Percentiles rank a stretch among this genome's conserved stretches.
These are phyloP conservation scores for Ricinus communis DNA, from an alignment of 345 rosid species.

Conservation along the genomic window DNA sequence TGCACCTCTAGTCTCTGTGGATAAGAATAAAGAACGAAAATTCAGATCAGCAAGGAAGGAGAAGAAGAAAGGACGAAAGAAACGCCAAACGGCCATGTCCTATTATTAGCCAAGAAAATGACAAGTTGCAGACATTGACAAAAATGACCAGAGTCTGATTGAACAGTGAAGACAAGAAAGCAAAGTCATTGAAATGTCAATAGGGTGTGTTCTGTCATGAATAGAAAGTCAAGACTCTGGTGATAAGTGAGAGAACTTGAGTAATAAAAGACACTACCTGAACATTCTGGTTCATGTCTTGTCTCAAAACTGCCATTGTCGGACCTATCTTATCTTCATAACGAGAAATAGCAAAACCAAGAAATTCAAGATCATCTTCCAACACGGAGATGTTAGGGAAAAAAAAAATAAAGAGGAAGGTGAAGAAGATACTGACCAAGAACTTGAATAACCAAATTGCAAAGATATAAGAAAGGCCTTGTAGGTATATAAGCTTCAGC, in stretches of 20 bases:
- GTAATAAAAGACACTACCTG: conserved; percentile 41
- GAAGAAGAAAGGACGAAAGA: no score
- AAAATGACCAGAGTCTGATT: conserved; percentile 13
- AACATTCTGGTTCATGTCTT: conserved; percentile 75
- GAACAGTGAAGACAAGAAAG: conserved; percentile 6
- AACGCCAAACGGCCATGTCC: no score
- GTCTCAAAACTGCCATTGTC: conserved; percentile 90
- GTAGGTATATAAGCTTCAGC: conserved; percentile 50
- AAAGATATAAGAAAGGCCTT: conserved; percentile 61
- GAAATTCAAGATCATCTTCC: background rate
- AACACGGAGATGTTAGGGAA: background rate
- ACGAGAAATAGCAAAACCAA: conserved; percentile 12
- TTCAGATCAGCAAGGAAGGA: no score
- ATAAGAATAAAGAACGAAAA: background rate
- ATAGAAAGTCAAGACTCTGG: conserved; percentile 25
- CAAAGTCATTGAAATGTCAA: no score
- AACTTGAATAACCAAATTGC: conserved; percentile 75
- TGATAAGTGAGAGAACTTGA: conserved; percentile 4
- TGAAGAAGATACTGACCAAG: conserved; percentile 58
- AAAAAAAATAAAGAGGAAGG: background rate
- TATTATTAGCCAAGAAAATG: background rate
- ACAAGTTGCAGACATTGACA: conserved; percentile 8
- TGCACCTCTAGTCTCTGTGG: conserved; percentile 67
- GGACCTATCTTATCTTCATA: conserved; percentile 96
- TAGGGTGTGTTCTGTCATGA: no score